Evolutionary conservation across 768 basidiomycete species (phyloP).

Genomic region (Phaeolepiota aurea): DNA sequence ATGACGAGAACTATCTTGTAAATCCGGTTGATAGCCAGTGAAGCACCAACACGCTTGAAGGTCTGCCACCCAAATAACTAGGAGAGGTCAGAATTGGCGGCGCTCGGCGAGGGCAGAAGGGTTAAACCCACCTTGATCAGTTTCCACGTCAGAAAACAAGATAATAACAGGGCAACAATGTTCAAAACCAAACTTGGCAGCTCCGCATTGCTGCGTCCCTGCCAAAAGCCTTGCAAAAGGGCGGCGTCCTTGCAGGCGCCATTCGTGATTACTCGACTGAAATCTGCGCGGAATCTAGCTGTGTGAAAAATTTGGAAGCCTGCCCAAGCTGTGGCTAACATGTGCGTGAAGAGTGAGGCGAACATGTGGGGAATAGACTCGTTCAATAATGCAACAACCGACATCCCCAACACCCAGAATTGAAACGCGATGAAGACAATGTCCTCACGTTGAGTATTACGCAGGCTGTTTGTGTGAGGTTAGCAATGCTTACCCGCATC

Average conservation of each 20-base stretch:
- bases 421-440: slow-evolving; percentile 73
- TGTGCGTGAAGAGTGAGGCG: slow-evolving; percentile 65
- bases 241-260: slow-evolving; percentile 53
- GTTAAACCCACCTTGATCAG: slow-evolving; percentile 51
- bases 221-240: slow-evolving; percentile 62
- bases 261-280: slow-evolving; percentile 46
- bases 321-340: slow-evolving; percentile 68
- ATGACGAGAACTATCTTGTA: slow-evolving; percentile 67
- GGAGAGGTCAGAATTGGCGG: neutral
- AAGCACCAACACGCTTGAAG: slow-evolving; percentile 80
- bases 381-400: slow-evolving; percentile 59
- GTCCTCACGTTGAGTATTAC: slow-evolving; percentile 71
- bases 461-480: slow-evolving; percentile 36
- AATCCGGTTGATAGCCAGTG: slow-evolving; percentile 59
- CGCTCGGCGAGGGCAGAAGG: neutral
- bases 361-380: slow-evolving; percentile 79
- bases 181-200: slow-evolving; percentile 59
- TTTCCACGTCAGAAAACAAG: slow-evolving; percentile 61
- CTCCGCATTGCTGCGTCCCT: slow-evolving; percentile 49
- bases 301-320: slow-evolving; percentile 60
- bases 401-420: slow-evolving; percentile 76
- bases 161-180: slow-evolving; percentile 47
- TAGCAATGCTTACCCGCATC: neutral
- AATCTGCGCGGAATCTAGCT: slow-evolving; percentile 44
- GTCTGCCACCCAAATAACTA: slow-evolving; percentile 82